Evolutionary conservation across 768 basidiomycete species (phyloP), one percentile per base, ranked within the genome.

Genomic region (Agaricus blazei): DNA sequence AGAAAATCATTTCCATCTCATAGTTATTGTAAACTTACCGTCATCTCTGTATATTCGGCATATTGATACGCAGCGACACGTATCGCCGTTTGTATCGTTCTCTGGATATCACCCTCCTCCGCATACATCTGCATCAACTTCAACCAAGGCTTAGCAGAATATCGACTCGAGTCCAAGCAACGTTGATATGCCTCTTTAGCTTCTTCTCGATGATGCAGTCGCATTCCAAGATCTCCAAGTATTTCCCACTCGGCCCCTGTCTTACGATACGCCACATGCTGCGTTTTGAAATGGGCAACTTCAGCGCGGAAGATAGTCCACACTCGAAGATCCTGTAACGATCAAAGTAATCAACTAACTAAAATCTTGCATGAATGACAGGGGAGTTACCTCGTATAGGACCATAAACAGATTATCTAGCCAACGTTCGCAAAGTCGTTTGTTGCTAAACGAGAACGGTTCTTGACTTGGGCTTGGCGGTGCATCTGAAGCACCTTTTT

Each of bases 221-320:
- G 85, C 44, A 88, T 64, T 7, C 95, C 97, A 23, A 99, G 74
- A 65, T 98, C 97, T 8, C 96, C 97, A 24, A 99, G 76, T 45
- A 98, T 96, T 72, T 98, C 97, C 96, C 97, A 99, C 70, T 99
- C 97, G 19, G 92, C 71, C 0, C 91, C 93, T 0, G 96, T 98
- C 75, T 98, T 98, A 57, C 93, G 85, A 68, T 99, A 99, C 0
- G 95, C 94, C 55, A 98, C 90, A 60, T 97, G 95, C 68, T 98
- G 96, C 2, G 93, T 95, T 67, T 97, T 98, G 82, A 97, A 99
- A 67, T 99, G 97, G 0, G 95, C 94, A 9, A 98, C 90, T 66
- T 98, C 97, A 2, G 97, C 96, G 24, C 97, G 83, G 83, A 96
- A 99, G 64, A 99, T 98, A 1, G 97, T 99, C 88, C 96, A 98